phyloP scores from a whole-genome alignment of 2,329 filamentous ascomycete species.

The Atkinsonella texensis region DNA sequence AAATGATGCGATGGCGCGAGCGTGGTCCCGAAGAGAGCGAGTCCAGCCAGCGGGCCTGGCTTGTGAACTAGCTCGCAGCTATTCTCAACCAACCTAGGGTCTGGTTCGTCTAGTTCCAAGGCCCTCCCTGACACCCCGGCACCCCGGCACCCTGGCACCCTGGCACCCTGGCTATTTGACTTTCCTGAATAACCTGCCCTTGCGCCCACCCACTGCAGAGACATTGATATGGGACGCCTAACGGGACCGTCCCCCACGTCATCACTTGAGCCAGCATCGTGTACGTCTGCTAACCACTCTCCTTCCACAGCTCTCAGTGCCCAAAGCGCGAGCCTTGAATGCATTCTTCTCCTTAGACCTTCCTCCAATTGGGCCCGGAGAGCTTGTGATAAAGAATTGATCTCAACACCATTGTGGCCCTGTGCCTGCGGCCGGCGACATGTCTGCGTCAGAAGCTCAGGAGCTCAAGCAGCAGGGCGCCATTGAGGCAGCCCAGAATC shows the following conservation, averaged over 20 bases:
- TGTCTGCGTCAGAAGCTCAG: conserved; percentile 22
- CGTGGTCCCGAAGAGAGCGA: too few relatives aligned
- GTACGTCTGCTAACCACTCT: background rate
- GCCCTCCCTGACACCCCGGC: too few relatives aligned
- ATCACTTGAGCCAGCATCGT: background rate
- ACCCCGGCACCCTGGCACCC: too few relatives aligned
- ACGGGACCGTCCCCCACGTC: background rate
- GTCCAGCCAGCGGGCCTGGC: too few relatives aligned
- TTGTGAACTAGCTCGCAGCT: too few relatives aligned
- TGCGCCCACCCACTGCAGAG: background rate
- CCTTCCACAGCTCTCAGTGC: background rate
- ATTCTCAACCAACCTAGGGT: too few relatives aligned
- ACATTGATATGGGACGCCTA: too few relatives aligned
- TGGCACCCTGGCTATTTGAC: too few relatives aligned
- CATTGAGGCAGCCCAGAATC: conserved; percentile 63
- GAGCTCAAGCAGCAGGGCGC: conserved; percentile 77
- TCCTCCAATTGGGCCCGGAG: conserved; percentile 6
- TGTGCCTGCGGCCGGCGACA: conserved; percentile 12
- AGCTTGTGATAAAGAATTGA: background rate
- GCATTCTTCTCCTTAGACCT: conserved; percentile 5
- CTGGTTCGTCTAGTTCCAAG: background rate
- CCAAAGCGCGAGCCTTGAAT: conserved; percentile 7
- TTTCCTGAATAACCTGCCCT: too few relatives aligned
- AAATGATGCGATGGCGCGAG: too few relatives aligned
- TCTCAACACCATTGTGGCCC: background rate